Evolutionary conservation across 129 eudicot genomes (phyloP).

Genomic region (carrot (Daucus carota)): DH1_v3.0 NC_030385.2:18234001-18234500

Average conservation of each 20-base stretch:
- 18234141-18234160: background rate
- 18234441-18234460: background rate
- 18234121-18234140: background rate
- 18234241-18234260: conserved; percentile 87
- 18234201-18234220: background rate
- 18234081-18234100: background rate
- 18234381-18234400: background rate
- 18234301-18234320: conserved; percentile 26
- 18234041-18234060: background rate
- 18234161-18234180: background rate
- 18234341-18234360: background rate
- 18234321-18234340: background rate
- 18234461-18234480: background rate
- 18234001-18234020: background rate
- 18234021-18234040: background rate
- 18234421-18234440: background rate
- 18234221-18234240: conserved; percentile 7
- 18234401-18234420: background rate
- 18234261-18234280: conserved; percentile 44
- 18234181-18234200: background rate
- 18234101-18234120: background rate
- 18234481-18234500: background rate
- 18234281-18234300: conserved; percentile 53
- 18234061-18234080: background rate
- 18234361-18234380: background rate